phyloP scores from a whole-genome alignment of 768 basidiomycete genomes.

The Boletus insuetus region DNA sequence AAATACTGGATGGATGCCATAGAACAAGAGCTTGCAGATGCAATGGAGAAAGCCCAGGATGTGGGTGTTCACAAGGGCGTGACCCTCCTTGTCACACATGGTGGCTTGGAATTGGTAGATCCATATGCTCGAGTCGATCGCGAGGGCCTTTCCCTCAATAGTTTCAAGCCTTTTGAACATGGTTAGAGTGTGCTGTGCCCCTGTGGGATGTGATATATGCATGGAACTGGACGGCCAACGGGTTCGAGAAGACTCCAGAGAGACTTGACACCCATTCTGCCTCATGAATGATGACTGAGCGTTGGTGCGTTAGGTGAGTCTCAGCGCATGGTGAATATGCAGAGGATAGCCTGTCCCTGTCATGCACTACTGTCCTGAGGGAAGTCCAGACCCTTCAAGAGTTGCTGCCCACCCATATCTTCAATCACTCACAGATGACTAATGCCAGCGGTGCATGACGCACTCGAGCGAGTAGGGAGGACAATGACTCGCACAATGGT shows the following conservation, averaged over 20 bases:
- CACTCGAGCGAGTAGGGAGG: no score
- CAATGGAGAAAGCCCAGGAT: conserved; percentile 87
- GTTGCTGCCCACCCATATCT: no score
- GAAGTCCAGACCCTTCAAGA: no score
- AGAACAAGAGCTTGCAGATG: conserved; percentile 92
- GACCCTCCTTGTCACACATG: conserved; percentile 96
- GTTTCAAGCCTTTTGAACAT: conserved; percentile 71
- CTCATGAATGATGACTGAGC: not conserved
- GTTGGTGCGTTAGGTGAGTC: not conserved
- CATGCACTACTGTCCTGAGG: no score
- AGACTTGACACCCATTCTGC: conserved; percentile 90
- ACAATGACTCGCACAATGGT: no score
- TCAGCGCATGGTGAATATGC: no score
- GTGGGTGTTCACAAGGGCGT: conserved; percentile 87
- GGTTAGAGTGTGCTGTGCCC: not conserved
- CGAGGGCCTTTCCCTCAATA: conserved; percentile 91
- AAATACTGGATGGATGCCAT: conserved; percentile 97
- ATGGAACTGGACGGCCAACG: conserved; percentile 95
- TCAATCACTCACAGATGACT: no score
- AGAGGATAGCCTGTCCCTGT: no score
- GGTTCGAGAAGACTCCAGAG: conserved; percentile 91
- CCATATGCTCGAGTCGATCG: conserved; percentile 99
- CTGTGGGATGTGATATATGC: conserved; percentile 26
- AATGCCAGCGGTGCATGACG: no score
- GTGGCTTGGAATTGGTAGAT: conserved; percentile 99